Base-by-base conservation (phyloP, 495 filamentous ascomycete species). In the Umbilicaria muhlenbergii region DNA sequence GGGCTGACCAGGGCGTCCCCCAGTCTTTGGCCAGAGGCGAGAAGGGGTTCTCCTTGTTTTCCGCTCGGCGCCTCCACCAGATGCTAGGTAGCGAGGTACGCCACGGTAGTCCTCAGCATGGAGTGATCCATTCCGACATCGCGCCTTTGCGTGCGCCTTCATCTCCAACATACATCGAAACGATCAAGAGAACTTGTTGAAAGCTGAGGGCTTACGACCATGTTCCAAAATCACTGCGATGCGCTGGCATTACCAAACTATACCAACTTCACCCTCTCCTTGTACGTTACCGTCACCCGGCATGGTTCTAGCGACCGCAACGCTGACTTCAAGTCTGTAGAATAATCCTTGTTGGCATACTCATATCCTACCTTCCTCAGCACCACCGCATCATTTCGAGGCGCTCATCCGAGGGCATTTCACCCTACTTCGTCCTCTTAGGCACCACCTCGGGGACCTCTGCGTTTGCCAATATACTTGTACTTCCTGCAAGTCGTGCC, bases 351-450 rank as follows among this genome's bases (percentile, higher is more conserved):
- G 54, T 94, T 52, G 91, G 92, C 38, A 92, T 98, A 59, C 66
- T 96, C 43, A 58, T 89, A 46, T 95, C 89, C 46, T 98, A 98
- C 61, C 74, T 94, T 21, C 92, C 91, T 2, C 91, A 98, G 59
- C 91, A 96, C 60, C 68, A 78, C 58, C 84, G 88, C 46, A 96
- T 98, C 65, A 83, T 93, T 50, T 61, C 71, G 35, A 76, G 86
- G 32, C 76, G 81, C 39, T 88, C 83, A 37, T 94, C 92, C n/a
- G 86, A 88, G 62, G 91, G 91, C 38, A 89, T 98, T 41, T 94
- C 86, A 24, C 89, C 91, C 3, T 84, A 85, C 54, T 98, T 93
- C 53, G 74, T 98, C 45, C 77, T 96, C 14, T 80, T 98, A 18
- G 91, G 92, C 39, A 81, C 80, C 15, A 93, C 86, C 2, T 89